Conservation (phyloP, 306 rosid species). For the Rosa chinensis region DNA sequence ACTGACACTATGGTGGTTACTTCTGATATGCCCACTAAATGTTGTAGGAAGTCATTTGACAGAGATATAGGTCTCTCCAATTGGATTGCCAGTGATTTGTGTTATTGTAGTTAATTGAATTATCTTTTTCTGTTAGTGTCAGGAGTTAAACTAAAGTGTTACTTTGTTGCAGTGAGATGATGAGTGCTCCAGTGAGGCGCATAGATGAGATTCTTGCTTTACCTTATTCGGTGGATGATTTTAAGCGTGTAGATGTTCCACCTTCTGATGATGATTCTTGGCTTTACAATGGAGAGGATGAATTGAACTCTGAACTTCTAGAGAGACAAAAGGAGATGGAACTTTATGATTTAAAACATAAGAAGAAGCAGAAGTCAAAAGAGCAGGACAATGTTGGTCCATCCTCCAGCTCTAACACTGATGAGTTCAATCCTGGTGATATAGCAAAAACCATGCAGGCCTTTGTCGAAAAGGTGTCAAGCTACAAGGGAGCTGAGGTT, state of each 20-base stretch:
- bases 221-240: constrained; percentile 59
- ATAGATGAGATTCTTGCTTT: constrained; percentile 82
- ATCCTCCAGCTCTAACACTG: constrained; percentile 48
- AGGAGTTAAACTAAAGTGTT: constrained; percentile 20
- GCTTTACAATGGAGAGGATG: constrained; percentile 88
- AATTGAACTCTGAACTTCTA: constrained; percentile 66
- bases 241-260: constrained; percentile 59
- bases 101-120: not conserved
- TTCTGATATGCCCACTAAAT: not conserved
- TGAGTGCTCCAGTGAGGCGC: constrained; percentile 85
- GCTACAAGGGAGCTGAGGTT: constrained; percentile 91
- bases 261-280: constrained; percentile 87
- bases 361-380: constrained; percentile 59
- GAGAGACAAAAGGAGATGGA: constrained; percentile 95
- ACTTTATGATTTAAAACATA: constrained; percentile 57
- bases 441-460: constrained; percentile 76
- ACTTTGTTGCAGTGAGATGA: constrained; percentile 63
- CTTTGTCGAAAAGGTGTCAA: constrained; percentile 78
- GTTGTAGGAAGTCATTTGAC: not conserved
- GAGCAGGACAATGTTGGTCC: constrained; percentile 42
- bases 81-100: not conserved
- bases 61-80: not conserved
- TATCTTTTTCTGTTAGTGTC: not conserved
- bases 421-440: constrained; percentile 63
- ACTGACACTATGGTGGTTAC: not conserved